Evolutionary conservation across 345 rosid genomes (phyloP).

Genomic region (Pistacia integerrima): DNA sequence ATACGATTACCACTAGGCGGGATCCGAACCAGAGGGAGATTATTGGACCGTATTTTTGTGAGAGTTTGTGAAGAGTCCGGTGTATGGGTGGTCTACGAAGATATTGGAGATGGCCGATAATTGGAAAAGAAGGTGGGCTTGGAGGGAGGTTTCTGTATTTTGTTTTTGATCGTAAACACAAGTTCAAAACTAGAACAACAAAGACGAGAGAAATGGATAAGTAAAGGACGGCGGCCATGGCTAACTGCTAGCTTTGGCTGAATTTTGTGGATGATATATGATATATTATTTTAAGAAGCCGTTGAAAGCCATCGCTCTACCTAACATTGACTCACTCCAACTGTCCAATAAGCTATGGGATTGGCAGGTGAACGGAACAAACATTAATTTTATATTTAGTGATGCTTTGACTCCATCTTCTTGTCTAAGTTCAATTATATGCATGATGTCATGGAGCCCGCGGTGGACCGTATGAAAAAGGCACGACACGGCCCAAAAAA

Average conservation of each 20-base stretch:
- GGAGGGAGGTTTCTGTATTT: slow-evolving; percentile 29
- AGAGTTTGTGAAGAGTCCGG: slow-evolving; percentile 24
- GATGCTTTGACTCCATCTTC: no score
- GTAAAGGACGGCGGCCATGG: neutral
- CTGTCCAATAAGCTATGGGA: no score
- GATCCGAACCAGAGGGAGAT: slow-evolving; percentile 33
- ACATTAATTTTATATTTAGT: no score
- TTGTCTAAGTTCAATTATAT: no score
- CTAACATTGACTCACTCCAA: no score
- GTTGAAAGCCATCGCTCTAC: no score
- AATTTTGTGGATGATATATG: neutral
- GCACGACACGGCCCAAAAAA: no score
- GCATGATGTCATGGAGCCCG: no score
- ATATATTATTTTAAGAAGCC: no score
- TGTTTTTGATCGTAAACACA: neutral
- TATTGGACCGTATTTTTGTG: slow-evolving; percentile 33
- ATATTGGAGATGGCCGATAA: slow-evolving; percentile 38
- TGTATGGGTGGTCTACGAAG: slow-evolving; percentile 31
- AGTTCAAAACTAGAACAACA: slow-evolving; percentile 6
- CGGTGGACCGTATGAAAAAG: no score
- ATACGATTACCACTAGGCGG: slow-evolving; percentile 26
- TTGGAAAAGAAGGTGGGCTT: slow-evolving; percentile 34
- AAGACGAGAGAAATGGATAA: neutral
- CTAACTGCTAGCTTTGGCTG: neutral
- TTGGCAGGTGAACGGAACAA: no score